Conservation (phyloP, 176 grass and related monocot genomes). For the Secale cereale region DNA sequence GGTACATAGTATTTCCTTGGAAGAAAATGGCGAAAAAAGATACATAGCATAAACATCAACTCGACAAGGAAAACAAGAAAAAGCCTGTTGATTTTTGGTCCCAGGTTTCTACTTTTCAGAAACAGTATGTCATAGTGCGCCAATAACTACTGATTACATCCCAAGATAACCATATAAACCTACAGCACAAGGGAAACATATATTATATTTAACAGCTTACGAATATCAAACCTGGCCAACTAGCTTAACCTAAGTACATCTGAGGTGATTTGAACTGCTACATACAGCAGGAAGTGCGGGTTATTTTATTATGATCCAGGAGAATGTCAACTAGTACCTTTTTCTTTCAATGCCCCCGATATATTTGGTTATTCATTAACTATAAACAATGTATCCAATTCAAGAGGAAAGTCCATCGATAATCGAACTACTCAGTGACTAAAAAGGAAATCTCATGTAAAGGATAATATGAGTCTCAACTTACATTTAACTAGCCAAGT, state of each 20-base stretch:
- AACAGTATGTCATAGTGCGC: not conserved
- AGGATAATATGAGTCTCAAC: not conserved
- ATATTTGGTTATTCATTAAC: not conserved
- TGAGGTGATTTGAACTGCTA: not conserved
- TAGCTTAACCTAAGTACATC: not conserved
- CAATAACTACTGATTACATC: slow-evolving; percentile 2
- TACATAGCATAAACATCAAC: not conserved
- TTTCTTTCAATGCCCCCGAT: not conserved
- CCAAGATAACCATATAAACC: not conserved
- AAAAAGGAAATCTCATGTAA: not conserved
- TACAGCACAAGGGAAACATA: not conserved
- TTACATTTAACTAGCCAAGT: slow-evolving; percentile 4
- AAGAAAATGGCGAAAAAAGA: not conserved
- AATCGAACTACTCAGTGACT: not conserved
- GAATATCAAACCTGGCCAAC: not conserved
- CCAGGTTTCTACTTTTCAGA: not conserved
- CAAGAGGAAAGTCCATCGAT: not conserved
- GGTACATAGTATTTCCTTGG: not conserved
- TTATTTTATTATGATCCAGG: not conserved
- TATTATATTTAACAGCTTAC: not conserved
- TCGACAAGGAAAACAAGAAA: not conserved
- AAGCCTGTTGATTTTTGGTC: not conserved
- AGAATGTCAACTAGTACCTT: not conserved
- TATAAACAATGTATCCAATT: slow-evolving; percentile 9
- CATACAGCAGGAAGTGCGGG: not conserved